These are phyloP conservation scores for Knoxia roxburghii DNA, from an alignment of 257 asterid species.

Conservation along the genomic window DNA sequence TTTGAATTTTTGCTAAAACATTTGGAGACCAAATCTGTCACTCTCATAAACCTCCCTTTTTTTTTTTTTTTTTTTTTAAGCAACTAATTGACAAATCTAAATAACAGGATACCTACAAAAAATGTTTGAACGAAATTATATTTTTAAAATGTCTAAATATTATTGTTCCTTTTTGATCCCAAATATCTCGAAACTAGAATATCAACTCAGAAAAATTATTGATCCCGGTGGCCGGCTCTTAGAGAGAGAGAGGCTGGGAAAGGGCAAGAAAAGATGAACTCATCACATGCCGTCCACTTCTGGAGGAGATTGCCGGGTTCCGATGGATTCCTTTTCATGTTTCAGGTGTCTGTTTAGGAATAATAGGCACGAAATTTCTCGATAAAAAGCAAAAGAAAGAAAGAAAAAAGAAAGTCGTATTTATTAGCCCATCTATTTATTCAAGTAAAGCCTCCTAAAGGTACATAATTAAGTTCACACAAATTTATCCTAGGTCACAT, in stretches of 20 bases:
- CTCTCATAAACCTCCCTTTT: no score
- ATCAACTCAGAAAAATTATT: not conserved
- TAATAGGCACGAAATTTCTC: slow-evolving; percentile 2
- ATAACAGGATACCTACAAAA: no score
- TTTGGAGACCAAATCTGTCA: no score
- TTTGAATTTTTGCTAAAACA: no score
- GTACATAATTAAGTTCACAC: not conserved
- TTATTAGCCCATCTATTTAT: slow-evolving; percentile 13
- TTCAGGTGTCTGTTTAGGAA: not conserved
- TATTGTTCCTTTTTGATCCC: no score
- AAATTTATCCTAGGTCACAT: not conserved
- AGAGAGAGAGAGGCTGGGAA: not conserved
- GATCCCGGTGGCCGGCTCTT: not conserved
- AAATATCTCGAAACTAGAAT: not conserved
- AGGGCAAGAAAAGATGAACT: not conserved
- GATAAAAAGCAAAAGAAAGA: no score
- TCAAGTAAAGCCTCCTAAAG: no score
- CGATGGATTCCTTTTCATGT: not conserved
- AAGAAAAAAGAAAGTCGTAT: slow-evolving; percentile 10
- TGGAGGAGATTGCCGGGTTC: not conserved
- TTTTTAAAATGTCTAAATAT: no score
- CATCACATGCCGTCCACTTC: not conserved
- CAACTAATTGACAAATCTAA: no score
- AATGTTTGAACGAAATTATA: no score
- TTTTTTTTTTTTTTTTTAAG: no score